Base-by-base conservation (phyloP, 345 rosid genomes). In the Syzygium oleosum region DNA sequence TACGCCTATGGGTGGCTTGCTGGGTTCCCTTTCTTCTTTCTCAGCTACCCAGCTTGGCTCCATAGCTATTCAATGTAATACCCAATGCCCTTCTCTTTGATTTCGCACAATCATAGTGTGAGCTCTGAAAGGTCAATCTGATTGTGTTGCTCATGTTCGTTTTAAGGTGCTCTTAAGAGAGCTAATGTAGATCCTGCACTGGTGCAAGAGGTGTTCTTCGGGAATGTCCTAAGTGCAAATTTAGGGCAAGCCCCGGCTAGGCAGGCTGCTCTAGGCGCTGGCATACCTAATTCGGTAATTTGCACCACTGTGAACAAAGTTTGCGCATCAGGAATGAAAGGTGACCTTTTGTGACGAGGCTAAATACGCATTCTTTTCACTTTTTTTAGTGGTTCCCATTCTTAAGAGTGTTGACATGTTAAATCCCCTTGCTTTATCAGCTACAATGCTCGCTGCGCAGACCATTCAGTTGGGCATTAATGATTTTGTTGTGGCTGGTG, bases 181-280 rank as follows among this genome's bases (percentile, higher is more conserved):
- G 98, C 98, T 89, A 93, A 91, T 84, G 90, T 98, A 87, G 97
- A 95, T 88, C 97, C 99, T 49, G 90, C 95, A 19, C 96, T 96
- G 86, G 99, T 98, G 84, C 96, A 98, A 93, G 99, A 96, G 91
- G 98, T 98, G 34, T 93, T 94, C 93, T 94, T 98, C 52, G 99
- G 99, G 56, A 98, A 98, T 92, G 99, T 98, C 87, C 95, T 96
- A 77, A 94, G 94, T 85, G 99, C 98, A 85, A 96, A 98, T 93
- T 93, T 98, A 87, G 99, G 99, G 31, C 99, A 96, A 92, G 99
- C 99, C 91, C 99, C 99, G 55, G 99, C 99, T 87, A 95, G 99
- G 89, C 99, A 98, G 91, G 99, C 99, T 86, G 97, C 99, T 52
- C 89, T 98, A 87, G 99, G 97, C 78, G 98, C 99, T 4, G 97